Percentiles rank a stretch among this genome's conserved stretches.
Conservation (phyloP, 169 alveolate species). For the Cryptosporidium sp. region DNA sequence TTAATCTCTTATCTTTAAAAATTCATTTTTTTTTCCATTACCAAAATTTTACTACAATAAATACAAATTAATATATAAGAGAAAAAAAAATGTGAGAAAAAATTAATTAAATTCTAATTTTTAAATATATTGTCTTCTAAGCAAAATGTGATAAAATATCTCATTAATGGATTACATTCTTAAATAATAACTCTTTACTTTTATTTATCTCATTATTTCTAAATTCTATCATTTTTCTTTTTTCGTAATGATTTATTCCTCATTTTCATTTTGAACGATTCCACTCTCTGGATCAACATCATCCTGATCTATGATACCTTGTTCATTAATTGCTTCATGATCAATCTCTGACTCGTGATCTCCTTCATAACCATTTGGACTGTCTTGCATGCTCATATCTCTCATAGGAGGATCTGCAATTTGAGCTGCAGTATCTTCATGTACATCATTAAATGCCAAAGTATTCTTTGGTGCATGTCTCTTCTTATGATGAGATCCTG, state of each 20-base stretch:
- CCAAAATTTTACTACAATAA: too few relatives aligned
- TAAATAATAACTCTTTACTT: not conserved
- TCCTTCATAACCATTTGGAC: conserved; percentile 51
- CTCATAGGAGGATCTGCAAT: conserved; percentile 49
- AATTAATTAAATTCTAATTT: conserved; percentile 26
- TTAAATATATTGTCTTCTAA: conserved; percentile 33
- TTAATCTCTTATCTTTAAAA: too few relatives aligned
- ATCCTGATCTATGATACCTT: conserved; percentile 39
- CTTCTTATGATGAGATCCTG: conserved; percentile 24
- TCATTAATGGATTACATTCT: conserved; percentile 1
- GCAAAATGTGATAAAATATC: not conserved
- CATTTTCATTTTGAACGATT: conserved; percentile 21
- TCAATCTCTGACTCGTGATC: conserved; percentile 67
- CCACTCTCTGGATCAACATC: conserved; percentile 63
- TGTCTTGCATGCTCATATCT: conserved; percentile 47
- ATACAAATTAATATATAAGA: not conserved
- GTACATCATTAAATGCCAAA: conserved; percentile 65
- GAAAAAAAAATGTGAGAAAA: not conserved
- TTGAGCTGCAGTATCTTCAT: conserved; percentile 58
- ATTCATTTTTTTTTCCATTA: too few relatives aligned
- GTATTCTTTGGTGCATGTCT: conserved; percentile 35
- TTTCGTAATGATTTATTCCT: conserved; percentile 5
- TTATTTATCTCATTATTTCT: not conserved
- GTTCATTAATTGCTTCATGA: conserved; percentile 14
- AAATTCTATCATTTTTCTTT: not conserved